Evolutionary conservation across 1,139 yeast genomes (phyloP).

Genomic region (Taphrina communis): DNA sequence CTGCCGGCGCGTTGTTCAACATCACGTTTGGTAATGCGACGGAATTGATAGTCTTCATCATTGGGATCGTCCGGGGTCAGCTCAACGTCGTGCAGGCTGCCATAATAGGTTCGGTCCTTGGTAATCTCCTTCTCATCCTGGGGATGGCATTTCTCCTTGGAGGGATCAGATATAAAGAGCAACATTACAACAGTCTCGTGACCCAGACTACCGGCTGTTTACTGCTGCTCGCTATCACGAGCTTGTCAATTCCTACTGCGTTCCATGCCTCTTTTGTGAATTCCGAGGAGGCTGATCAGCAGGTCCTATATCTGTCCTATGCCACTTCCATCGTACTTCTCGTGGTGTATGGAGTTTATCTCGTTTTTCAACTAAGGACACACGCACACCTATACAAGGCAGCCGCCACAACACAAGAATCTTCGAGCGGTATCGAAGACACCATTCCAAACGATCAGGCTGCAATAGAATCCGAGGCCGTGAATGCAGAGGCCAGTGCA

Average conservation of each 20-base stretch:
- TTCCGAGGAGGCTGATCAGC: slow-evolving; percentile 52
- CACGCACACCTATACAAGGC: slow-evolving; percentile 62
- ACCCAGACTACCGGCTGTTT: slow-evolving; percentile 97
- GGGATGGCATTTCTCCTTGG: slow-evolving; percentile 97
- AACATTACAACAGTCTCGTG: slow-evolving; percentile 89
- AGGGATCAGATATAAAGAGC: slow-evolving; percentile 84
- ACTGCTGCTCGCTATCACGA: slow-evolving; percentile 87
- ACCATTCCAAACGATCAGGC: not conserved
- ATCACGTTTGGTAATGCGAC: slow-evolving; percentile 96
- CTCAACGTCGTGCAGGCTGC: slow-evolving; percentile 92
- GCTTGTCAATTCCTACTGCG: slow-evolving; percentile 92
- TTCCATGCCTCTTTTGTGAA: slow-evolving; percentile 76
- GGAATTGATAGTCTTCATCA: slow-evolving; percentile 89
- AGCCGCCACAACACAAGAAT: not conserved
- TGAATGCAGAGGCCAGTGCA: slow-evolving; percentile 50
- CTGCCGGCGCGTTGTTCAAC: slow-evolving; percentile 88
- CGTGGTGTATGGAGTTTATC: slow-evolving; percentile 75
- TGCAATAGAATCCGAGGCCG: slow-evolving; percentile 53
- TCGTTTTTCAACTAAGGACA: slow-evolving; percentile 85
- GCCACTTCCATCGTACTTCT: slow-evolving; percentile 83
- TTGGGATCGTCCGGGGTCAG: slow-evolving; percentile 84
- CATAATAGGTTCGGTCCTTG: slow-evolving; percentile 91
- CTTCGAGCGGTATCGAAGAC: not conserved
- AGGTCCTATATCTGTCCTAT: slow-evolving; percentile 77
- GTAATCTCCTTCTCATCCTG: slow-evolving; percentile 82